Percentiles rank a stretch among this genome's conserved stretches.
phyloP scores from a whole-genome alignment of 495 filamentous ascomycete species.

The Amniculicola lignicola region DNA sequence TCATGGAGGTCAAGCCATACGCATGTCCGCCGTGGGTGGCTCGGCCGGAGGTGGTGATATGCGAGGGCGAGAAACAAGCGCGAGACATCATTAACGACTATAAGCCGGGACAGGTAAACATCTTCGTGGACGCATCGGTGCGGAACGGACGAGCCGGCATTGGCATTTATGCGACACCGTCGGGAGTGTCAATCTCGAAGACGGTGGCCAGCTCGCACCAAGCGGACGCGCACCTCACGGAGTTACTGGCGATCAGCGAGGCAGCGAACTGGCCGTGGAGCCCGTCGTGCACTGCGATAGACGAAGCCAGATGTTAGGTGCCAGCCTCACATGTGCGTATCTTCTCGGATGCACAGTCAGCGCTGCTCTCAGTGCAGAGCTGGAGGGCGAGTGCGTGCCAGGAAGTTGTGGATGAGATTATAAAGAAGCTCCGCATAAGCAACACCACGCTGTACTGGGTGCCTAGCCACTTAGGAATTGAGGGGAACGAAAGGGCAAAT shows the following conservation, averaged over 20 bases:
- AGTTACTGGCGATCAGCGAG: conserved; percentile 21
- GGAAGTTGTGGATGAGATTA: conserved; percentile 20
- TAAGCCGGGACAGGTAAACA: conserved; percentile 24
- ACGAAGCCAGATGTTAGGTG: background rate
- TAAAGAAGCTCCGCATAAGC: conserved; percentile 21
- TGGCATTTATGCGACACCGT: conserved; percentile 7
- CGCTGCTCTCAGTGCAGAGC: conserved; percentile 21
- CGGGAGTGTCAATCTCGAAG: conserved; percentile 8
- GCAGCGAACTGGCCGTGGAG: conserved; percentile 18
- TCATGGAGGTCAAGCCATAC: conserved; percentile 18
- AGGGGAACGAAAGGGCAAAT: conserved; percentile 21
- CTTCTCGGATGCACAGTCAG: conserved; percentile 25
- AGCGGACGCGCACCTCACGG: conserved; percentile 16
- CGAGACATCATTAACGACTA: conserved; percentile 11
- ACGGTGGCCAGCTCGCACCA: conserved; percentile 17
- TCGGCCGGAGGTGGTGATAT: conserved; percentile 23
- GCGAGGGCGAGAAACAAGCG: conserved; percentile 11
- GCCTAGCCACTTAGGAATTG: conserved; percentile 18
- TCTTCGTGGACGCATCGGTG: conserved; percentile 23
- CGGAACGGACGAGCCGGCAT: conserved; percentile 7
- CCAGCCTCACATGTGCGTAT: conserved; percentile 17
- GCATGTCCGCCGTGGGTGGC: conserved; percentile 14
- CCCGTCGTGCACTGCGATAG: conserved; percentile 1
- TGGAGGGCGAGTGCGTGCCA: conserved; percentile 22
- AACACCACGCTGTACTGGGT: conserved; percentile 29